phyloP scores from a whole-genome alignment of 139 green algal genomes.

The Pleodorina starrii region DNA sequence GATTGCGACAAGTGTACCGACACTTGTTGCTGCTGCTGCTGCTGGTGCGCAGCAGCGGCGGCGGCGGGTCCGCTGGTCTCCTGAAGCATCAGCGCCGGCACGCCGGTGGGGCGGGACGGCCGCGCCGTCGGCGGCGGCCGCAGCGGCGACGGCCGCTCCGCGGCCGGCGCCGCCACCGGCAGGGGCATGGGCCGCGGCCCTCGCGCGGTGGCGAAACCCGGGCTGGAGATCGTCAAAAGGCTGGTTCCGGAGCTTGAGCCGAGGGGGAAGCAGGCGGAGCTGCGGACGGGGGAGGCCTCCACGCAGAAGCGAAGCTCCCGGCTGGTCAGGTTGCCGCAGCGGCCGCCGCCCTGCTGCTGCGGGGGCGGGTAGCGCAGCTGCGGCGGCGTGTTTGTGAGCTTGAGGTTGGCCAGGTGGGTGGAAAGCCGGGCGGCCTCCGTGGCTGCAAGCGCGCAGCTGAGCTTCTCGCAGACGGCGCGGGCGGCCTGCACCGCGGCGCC shows the following conservation, averaged over 20 bases:
- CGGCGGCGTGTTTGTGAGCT: background rate
- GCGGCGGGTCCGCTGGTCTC: background rate
- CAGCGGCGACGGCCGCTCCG: background rate
- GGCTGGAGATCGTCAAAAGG: background rate
- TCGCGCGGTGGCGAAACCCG: background rate
- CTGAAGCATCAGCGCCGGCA: background rate
- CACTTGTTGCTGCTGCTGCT: background rate
- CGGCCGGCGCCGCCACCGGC: background rate
- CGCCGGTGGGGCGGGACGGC: background rate
- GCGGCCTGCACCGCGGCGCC: background rate
- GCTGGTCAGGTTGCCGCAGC: background rate
- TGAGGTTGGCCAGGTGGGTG: background rate
- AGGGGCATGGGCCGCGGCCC: background rate
- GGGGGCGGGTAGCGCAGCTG: background rate
- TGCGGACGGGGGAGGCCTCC: background rate
- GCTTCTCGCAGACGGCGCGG: background rate
- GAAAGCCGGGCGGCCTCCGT: background rate
- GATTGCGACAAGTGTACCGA: background rate
- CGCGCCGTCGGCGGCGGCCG: background rate
- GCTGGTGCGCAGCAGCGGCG: background rate
- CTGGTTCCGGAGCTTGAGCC: background rate
- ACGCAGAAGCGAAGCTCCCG: slow-evolving; percentile 12
- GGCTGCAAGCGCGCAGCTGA: background rate
- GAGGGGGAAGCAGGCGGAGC: background rate
- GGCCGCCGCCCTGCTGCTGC: background rate